Evolutionary conservation across 768 basidiomycete genomes (phyloP).

Genomic region (Daedaleopsis sinensis): DNA sequence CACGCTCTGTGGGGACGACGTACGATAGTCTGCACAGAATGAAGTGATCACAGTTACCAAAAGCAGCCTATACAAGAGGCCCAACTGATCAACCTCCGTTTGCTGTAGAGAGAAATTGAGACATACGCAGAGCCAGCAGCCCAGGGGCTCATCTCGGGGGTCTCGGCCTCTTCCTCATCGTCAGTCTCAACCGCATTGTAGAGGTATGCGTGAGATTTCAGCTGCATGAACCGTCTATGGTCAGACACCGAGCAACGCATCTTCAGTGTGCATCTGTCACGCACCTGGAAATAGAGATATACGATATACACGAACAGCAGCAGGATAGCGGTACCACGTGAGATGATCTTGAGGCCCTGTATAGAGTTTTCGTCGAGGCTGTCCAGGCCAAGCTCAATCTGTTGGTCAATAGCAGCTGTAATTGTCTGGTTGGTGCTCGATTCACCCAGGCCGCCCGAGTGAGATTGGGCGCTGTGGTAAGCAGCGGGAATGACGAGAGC

Average conservation of each 20-base stretch:
- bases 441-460: constrained; percentile 9
- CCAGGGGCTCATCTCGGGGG: constrained; percentile 67
- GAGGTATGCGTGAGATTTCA: constrained; percentile 70
- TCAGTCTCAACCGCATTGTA: constrained; percentile 50
- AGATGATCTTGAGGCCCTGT: constrained; percentile 66
- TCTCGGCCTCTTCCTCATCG: constrained; percentile 38
- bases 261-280: neutral
- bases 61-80: constrained; percentile 54
- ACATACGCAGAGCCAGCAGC: constrained; percentile 61
- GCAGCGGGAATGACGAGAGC: constrained; percentile 92
- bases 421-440: constrained; percentile 5
- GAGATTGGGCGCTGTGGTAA: constrained; percentile 55
- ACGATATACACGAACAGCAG: constrained; percentile 74
- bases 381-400: constrained; percentile 18
- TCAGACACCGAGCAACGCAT: neutral
- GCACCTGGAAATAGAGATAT: constrained; percentile 77
- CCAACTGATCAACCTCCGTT: neutral
- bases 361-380: constrained; percentile 24
- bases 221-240: constrained; percentile 39
- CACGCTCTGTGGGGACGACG: constrained; percentile 32
- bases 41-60: constrained; percentile 78
- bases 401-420: constrained; percentile 13
- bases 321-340: constrained; percentile 37
- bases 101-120: neutral
- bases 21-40: constrained; percentile 88